Evolutionary conservation across 2,329 filamentous ascomycete species (phyloP), one percentile per base, ranked within the genome.

Genomic region (Zopfia rhizophila): DNA sequence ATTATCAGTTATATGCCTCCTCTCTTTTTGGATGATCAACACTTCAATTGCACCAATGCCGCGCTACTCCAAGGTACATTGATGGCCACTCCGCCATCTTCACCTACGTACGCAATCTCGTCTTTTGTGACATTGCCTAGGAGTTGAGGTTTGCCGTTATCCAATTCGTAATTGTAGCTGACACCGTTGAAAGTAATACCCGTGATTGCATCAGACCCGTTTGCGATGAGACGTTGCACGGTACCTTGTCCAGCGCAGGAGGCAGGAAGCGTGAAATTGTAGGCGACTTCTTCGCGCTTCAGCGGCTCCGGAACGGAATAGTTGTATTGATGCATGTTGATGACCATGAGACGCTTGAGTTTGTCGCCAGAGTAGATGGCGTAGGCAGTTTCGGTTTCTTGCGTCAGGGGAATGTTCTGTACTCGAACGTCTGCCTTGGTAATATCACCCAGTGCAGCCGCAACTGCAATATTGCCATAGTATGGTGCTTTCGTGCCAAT

Each of bases 401-500:
- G 53, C 2, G 61, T 18, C 7, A 81, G 66, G 0, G 74, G 72
- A 5, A 85, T 58, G 38, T 80, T 74, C n/a, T 74, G 70, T 17
- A 87, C 72, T 10, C 73, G 72, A 3, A 80, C 72, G 11, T 68
- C 53, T 16, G 52, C 51, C 3, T 49, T 44, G 3, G 55, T 61
- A 7, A 75, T 57, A 45, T 79, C 65, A 1, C 79, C 78, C 2
- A 87, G 64, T 56, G 84, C 80, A 1, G 78, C 76, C 0, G 84
- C 82, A 1, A 82, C 81, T 22, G 79, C 79, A 12, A 86, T 70
- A 62, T 82, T 83, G 12, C 82, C 84, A 56, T 88, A 87, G 64
- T 86, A 88, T 0, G 84, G 83, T 0, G 84, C 72, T 59, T 85
- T 86, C 14, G 83, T 87, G 11, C 82, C 84, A 2, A 76, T 72